A percentile compares a stretch with the other conserved stretches of the same genome.
phyloP scores from a whole-genome alignment of 352 stramenopile species.

The Phytophthora pinifolia region DNA sequence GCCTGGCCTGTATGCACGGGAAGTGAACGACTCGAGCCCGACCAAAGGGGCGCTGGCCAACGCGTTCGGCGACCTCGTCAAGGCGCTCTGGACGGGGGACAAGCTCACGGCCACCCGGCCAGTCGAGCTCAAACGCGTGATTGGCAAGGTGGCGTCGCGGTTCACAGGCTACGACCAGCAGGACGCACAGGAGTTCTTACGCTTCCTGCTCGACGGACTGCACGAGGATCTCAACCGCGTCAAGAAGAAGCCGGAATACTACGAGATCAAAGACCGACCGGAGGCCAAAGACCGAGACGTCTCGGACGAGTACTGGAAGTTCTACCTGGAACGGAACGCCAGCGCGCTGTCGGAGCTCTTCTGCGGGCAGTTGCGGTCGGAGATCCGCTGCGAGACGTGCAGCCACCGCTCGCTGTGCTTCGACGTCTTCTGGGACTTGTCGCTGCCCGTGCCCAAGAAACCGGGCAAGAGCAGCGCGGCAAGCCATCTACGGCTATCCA shows the following conservation, averaged over 20 bases:
- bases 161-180: conserved; percentile 88
- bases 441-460: conserved; percentile 70
- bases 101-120: conserved; percentile 61
- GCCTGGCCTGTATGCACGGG: conserved; percentile 38
- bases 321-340: conserved; percentile 68
- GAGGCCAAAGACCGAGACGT: conserved; percentile 58
- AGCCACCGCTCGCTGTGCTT: conserved; percentile 75
- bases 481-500: conserved; percentile 35
- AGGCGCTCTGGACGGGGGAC: conserved; percentile 57
- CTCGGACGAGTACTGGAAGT: conserved; percentile 87
- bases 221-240: conserved; percentile 88
- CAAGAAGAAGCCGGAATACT: conserved; percentile 67
- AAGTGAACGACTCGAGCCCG: conserved; percentile 59
- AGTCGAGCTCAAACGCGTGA: conserved; percentile 69
- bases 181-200: conserved; percentile 91
- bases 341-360: conserved; percentile 80
- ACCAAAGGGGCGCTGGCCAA: conserved; percentile 60
- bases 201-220: conserved; percentile 83
- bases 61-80: conserved; percentile 76
- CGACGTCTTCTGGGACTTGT: conserved; percentile 87
- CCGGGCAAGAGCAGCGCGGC: conserved; percentile 35
- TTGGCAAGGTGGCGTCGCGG: conserved; percentile 69
- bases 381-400: conserved; percentile 77
- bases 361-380: conserved; percentile 76
- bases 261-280: conserved; percentile 67